Conservation (phyloP, 495 filamentous ascomycete genomes). For the Neurospora hispaniola region DNA sequence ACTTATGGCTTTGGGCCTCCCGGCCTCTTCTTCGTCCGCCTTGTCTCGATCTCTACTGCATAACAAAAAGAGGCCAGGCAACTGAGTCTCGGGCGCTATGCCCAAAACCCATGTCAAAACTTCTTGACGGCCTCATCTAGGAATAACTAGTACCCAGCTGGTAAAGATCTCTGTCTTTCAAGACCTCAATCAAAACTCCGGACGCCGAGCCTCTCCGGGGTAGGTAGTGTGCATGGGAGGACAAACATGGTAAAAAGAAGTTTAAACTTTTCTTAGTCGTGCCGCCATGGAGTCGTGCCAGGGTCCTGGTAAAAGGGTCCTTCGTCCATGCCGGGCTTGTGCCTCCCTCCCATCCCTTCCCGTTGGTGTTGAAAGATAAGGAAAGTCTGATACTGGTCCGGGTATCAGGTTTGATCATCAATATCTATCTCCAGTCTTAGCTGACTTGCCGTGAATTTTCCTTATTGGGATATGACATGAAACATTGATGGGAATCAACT, state of each 20-base stretch:
- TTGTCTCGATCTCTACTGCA: not conserved
- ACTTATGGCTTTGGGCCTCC: not conserved
- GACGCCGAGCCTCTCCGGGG: not conserved
- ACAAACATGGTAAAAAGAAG: not conserved
- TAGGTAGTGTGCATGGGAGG: not conserved
- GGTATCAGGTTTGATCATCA: not conserved
- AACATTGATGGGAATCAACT: not conserved
- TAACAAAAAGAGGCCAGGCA: not conserved
- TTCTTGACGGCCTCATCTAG: not conserved
- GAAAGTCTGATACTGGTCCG: not conserved
- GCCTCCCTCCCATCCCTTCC: not conserved
- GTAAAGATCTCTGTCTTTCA: not conserved
- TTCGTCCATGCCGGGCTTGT: not conserved
- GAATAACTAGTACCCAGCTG: not conserved
- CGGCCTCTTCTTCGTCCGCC: not conserved
- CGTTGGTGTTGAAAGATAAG: not conserved
- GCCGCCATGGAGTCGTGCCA: not conserved
- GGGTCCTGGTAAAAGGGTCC: not conserved
- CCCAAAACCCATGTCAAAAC: not conserved
- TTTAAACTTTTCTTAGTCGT: not conserved
- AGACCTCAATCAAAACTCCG: not conserved
- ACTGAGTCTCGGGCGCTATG: not conserved
- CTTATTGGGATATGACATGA: not conserved
- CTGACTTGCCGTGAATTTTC: not conserved
- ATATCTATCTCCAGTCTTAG: not conserved